These are phyloP conservation scores for Trichoderma koningiopsis DNA, from an alignment of 2,329 filamentous ascomycete genomes.

Conservation along the genomic window DNA sequence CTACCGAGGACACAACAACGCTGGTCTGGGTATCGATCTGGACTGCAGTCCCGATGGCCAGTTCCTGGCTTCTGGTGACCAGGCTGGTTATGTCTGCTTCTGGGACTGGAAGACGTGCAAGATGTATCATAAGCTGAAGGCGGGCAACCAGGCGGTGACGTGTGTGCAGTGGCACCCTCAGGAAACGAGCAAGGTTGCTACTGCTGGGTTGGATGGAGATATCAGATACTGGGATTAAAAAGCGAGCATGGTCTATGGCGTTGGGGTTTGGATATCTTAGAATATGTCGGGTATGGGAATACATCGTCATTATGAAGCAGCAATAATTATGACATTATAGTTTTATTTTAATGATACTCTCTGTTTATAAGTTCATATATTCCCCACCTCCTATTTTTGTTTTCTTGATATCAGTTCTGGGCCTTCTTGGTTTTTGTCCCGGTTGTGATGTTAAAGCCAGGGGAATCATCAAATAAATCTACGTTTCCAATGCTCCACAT, in stretches of 20 bases:
- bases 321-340: neutral
- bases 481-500: too few species aligned
- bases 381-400: neutral
- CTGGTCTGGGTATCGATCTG: constrained; percentile 89
- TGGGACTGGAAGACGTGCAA: constrained; percentile 99
- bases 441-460: neutral
- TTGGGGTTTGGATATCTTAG: constrained; percentile 11
- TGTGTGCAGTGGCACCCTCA: constrained; percentile 95
- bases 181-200: constrained; percentile 91
- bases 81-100: constrained; percentile 86
- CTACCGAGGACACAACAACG: constrained; percentile 94
- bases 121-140: constrained; percentile 96
- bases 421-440: constrained; percentile 27
- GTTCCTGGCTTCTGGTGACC: constrained; percentile 85
- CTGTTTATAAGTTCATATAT: neutral
- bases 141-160: constrained; percentile 79
- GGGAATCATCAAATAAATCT: neutral
- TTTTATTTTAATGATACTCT: neutral
- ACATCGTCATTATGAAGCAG: neutral
- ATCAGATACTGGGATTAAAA: constrained; percentile 90
- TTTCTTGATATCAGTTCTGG: neutral
- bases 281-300: neutral
- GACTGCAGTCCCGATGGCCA: constrained; percentile 88
- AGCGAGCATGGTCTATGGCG: constrained; percentile 22
- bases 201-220: constrained; percentile 83